phyloP scores from a whole-genome alignment of 257 asterid species.

The Solanum sejunctum region DNA sequence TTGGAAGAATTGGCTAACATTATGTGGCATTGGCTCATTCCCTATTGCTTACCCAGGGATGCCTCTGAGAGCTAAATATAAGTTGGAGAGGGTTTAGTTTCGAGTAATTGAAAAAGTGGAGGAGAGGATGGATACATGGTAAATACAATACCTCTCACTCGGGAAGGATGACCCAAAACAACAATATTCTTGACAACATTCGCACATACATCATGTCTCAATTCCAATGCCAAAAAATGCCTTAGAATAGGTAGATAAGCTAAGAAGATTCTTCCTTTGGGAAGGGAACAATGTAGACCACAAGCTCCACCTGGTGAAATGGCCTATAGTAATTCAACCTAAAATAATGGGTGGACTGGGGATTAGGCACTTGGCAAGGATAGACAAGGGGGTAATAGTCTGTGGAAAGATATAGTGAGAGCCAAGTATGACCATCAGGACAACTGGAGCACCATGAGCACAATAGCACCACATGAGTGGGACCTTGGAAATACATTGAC shows the following conservation, averaged over 20 bases:
- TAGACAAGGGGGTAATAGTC: not conserved
- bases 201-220: not conserved
- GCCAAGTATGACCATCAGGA: not conserved
- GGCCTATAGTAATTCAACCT: not conserved
- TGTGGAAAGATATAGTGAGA: not conserved
- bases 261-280: not conserved
- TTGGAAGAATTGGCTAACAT: not conserved
- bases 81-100: not conserved
- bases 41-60: not conserved
- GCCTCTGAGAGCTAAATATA: not conserved
- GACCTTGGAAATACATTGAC: not conserved
- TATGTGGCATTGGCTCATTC: not conserved
- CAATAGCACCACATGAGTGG: not conserved
- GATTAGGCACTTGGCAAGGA: not conserved
- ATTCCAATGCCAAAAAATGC: not conserved
- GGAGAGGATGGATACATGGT: not conserved
- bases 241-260: not conserved
- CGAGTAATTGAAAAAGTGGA: not conserved
- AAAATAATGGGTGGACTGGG: not conserved
- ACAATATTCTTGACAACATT: not conserved
- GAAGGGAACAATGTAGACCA: not conserved
- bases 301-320: not conserved
- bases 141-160: not conserved
- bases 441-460: not conserved
- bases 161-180: not conserved